A percentile compares a stretch with the other conserved stretches of the same genome.
phyloP scores from a whole-genome alignment of 2,329 filamentous ascomycete species.

The Stachybotrys echinatus region DNA sequence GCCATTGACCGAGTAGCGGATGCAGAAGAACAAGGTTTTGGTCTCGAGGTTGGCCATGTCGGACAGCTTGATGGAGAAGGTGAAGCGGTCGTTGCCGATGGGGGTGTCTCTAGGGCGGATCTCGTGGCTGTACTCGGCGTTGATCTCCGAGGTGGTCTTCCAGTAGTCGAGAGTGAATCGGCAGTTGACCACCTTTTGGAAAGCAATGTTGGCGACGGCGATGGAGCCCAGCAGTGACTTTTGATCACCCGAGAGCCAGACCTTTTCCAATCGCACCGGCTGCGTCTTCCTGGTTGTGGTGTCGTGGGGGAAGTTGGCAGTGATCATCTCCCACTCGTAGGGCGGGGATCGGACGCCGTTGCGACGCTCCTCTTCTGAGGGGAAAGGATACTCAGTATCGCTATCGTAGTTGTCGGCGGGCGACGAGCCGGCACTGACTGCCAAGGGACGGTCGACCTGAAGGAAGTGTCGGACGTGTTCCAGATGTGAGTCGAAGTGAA shows the following conservation, averaged over 20 bases:
- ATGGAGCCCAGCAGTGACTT: slow-evolving; percentile 80
- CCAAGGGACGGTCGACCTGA: slow-evolving; percentile 89
- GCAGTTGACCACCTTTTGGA: slow-evolving; percentile 83
- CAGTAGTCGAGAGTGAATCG: slow-evolving; percentile 96
- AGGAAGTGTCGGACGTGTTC: slow-evolving; percentile 96
- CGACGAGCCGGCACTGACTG: slow-evolving; percentile 90
- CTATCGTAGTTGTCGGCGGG: slow-evolving; percentile 84
- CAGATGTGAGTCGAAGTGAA: slow-evolving; percentile 96
- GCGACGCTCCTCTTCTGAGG: slow-evolving; percentile 39
- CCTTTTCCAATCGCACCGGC: slow-evolving; percentile 75
- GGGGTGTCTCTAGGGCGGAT: slow-evolving; percentile 60
- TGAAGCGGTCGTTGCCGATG: slow-evolving; percentile 79
- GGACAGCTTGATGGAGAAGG: slow-evolving; percentile 87
- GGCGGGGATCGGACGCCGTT: slow-evolving; percentile 37
- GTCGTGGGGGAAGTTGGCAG: slow-evolving; percentile 71
- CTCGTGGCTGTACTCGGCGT: slow-evolving; percentile 81
- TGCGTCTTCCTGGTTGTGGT: slow-evolving; percentile 50
- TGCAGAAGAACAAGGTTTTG: slow-evolving; percentile 89
- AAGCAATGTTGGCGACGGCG: slow-evolving; percentile 81
- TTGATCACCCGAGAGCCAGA: slow-evolving; percentile 84
- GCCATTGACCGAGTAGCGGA: slow-evolving; percentile 80
- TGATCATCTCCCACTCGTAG: slow-evolving; percentile 82
- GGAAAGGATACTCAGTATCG: slow-evolving; percentile 86
- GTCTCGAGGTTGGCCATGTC: slow-evolving; percentile 87
- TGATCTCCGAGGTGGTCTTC: slow-evolving; percentile 95